Evolutionary conservation across 164 flowering plant genomes (phyloP).

Genomic region (Houttuynia cordata): DNA sequence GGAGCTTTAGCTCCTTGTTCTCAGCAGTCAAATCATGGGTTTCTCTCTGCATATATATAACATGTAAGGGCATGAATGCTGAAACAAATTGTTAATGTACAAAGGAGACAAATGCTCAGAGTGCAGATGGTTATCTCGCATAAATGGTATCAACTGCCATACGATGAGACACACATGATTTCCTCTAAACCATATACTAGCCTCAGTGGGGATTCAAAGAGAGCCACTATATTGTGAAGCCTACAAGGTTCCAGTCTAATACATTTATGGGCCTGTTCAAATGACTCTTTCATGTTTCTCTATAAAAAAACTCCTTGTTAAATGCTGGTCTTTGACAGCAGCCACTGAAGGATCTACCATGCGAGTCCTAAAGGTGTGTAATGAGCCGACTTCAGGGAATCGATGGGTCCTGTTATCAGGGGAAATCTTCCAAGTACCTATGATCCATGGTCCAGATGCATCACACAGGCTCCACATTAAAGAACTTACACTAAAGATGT

Average conservation of each 20-base stretch:
- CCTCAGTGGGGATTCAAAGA: no score
- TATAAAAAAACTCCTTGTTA: no score
- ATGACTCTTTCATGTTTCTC: background rate
- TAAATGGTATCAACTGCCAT: background rate
- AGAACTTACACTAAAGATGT: no score
- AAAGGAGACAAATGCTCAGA: background rate
- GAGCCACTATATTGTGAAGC: background rate
- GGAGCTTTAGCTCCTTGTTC: slow-evolving; percentile 87
- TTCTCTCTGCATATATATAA: slow-evolving; percentile 55
- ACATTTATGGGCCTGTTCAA: background rate
- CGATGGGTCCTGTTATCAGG: no score
- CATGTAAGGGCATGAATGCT: background rate
- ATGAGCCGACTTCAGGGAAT: no score
- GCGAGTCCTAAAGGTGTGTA: no score
- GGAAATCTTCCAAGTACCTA: no score
- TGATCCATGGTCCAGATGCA: no score
- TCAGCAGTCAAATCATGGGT: slow-evolving; percentile 59
- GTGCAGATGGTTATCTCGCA: background rate
- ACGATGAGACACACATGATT: background rate
- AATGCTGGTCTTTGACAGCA: background rate
- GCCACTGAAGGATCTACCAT: background rate
- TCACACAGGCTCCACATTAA: no score
- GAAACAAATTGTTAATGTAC: background rate
- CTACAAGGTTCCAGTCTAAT: no score
- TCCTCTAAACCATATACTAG: background rate